phyloP scores from a whole-genome alignment of 139 green algal species.

The Volvox africanus region DNA sequence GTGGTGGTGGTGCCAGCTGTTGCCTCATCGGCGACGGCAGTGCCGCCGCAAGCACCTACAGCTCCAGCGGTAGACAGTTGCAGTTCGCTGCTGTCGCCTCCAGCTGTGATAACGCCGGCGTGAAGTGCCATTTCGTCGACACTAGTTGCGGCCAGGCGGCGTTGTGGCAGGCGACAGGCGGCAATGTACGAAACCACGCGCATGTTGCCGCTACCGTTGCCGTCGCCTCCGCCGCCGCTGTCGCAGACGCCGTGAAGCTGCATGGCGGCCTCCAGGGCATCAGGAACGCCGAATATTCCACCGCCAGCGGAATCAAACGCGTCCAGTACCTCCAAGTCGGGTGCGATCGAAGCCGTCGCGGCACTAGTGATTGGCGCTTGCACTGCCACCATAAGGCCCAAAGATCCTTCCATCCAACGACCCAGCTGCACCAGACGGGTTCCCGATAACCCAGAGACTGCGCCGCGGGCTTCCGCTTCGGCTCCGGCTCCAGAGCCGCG shows the following conservation, averaged over 20 bases:
- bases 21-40: not conserved
- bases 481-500: not conserved
- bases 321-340: not conserved
- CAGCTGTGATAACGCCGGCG: not conserved
- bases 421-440: not conserved
- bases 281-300: slow-evolving; percentile 6
- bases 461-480: not conserved
- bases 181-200: slow-evolving; percentile 12
- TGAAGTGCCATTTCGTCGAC: not conserved
- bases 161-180: not conserved
- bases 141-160: not conserved
- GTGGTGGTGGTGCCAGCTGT: too few relatives aligned
- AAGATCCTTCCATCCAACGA: not conserved
- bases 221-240: not conserved
- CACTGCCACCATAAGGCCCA: not conserved
- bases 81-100: not conserved
- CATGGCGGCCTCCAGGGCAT: slow-evolving; percentile 9
- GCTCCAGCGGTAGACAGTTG: not conserved
- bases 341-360: not conserved
- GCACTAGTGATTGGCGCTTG: not conserved
- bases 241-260: slow-evolving; percentile 23
- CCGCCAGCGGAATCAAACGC: not conserved
- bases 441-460: not conserved
- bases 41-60: not conserved
- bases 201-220: not conserved